Base-by-base conservation (phyloP, 2,329 filamentous ascomycete species). In the Ciborinia camelliae region DNA sequence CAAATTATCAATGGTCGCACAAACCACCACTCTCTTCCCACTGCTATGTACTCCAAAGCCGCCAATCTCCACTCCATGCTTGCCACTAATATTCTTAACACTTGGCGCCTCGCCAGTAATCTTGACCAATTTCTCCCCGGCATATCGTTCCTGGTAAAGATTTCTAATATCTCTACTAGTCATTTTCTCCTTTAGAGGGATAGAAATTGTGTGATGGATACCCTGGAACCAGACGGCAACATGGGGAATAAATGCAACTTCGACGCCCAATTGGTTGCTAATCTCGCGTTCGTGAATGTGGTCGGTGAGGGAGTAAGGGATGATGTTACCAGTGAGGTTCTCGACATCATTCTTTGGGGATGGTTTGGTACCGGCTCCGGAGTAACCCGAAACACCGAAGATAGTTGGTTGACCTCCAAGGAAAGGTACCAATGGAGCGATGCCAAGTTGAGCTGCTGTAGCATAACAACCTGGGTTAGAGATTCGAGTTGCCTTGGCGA, bases 211-310 rank as follows among this genome's bases (percentile, higher is more conserved):
- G 78, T 93, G 90, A 75, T 91, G 88, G 71, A 98, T 98, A 69
- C 94, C 94, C 75, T 96, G 90, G 85, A 98, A 98, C 94, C 92
- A 98, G 18, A 90, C 87, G n/a, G 92, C 91, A 30, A 97, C 93
- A 77, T 98, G 95, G 8, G 95, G 95, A 65, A 95, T 90, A 76
- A 99, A 99, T 7, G 88, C 90, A 14, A 96, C 87, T 23, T 85
- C 79, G 18, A 81, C 82, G 57, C 88, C 90, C 14, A 98, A 84
- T 75, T 96, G 92, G 61, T 80, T 76, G 74, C 88, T 89, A 69
- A 98, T 95, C 77, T 98, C 95, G 54, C 86, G 86, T 82, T 99
- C 95, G 79, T 98, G 95, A 68, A 98, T 91, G 79, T 98, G 95
- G 71, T 92, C 93, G 41, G 92, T 96, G 78, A 97, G 79, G 71